Evolutionary conservation across 768 basidiomycete genomes (phyloP).

Genomic region (Termitomyces eurrhizus): DNA sequence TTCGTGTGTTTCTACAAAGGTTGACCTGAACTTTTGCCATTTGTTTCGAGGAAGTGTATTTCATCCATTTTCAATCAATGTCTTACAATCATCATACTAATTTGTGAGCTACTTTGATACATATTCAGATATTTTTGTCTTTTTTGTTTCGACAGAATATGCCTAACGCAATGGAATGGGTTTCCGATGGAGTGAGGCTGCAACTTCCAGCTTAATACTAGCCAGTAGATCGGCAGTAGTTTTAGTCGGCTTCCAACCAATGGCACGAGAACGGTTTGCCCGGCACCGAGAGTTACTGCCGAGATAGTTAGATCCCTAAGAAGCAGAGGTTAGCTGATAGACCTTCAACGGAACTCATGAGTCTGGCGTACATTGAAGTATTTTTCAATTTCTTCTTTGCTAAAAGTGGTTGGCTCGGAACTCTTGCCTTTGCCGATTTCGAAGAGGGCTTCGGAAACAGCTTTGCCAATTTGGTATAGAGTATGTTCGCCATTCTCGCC

Average conservation of each 20-base stretch:
- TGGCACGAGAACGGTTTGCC: slow-evolving; percentile 28
- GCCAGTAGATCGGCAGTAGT: slow-evolving; percentile 37
- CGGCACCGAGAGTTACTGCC: slow-evolving; percentile 38
- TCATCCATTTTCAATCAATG: neutral
- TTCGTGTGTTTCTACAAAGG: neutral
- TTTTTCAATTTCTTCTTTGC: slow-evolving; percentile 39
- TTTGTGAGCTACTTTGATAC: neutral
- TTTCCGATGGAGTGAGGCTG: slow-evolving; percentile 14
- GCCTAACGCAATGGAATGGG: neutral
- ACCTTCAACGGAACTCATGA: neutral
- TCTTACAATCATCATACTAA: neutral
- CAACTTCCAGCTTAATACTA: slow-evolving; percentile 37
- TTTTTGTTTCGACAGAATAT: neutral
- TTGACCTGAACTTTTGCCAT: neutral
- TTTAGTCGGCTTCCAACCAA: slow-evolving; percentile 45
- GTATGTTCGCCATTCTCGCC: slow-evolving; percentile 48
- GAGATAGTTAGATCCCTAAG: slow-evolving; percentile 28
- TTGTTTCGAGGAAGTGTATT: neutral
- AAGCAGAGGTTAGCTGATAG: neutral
- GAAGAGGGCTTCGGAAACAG: slow-evolving; percentile 34
- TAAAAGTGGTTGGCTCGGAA: slow-evolving; percentile 43
- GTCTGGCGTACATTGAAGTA: slow-evolving; percentile 29
- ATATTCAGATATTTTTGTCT: neutral
- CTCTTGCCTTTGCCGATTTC: slow-evolving; percentile 31
- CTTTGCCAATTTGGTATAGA: slow-evolving; percentile 36